Base-by-base conservation (phyloP, 148 eudicot species). In the Rhododendron ferrugineum region DNA sequence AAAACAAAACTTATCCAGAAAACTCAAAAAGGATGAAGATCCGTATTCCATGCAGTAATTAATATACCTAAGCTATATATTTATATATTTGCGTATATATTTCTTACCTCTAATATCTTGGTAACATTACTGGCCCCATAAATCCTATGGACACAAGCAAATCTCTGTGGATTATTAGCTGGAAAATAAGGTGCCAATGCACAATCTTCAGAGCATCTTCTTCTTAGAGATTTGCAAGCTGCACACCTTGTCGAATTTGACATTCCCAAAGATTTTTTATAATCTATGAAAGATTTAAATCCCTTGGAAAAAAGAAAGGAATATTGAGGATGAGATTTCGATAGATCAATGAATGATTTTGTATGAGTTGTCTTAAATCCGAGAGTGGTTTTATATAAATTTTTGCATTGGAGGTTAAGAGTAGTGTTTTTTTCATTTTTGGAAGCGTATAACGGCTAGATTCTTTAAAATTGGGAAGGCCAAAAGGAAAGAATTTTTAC, bases 141-240 rank as follows among this genome's bases (percentile, higher is more conserved):
- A 62, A 90, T 91, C 84, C 86, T 87, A 80, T 90, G 93, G 30
- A 90, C 93, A 86, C 49, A 87, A 36, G 82, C 32, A 82, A 91
- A 91, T 91, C 91, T 90, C 22, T 89, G 28, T 40, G 86, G 89
- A 86, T 90, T 87, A 34, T 68, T 86, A 58, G 90, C 44, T 44
- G 92, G 87, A 37, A 85, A 85, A 85, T 85, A 85, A 10, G 90
- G 89, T 80, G 90, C 88, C 78, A 91, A 90, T 0, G 88, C 88
- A 82, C 93, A 91, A 88, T 90, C 91, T 87, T 90, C 85, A 34
- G 90, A 86, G 66, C 93, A 91, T 42, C 83, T 83, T 82, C 92
- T 91, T 76, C 91, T 84, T 46, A 88, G 72, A 87, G 62, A 90
- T 87, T 85, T 90, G 85, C 92, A 91, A 46, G 93, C 93, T 66